Evolutionary conservation across 228 moss, liverwort and hornwort species (phyloP), one percentile per base, ranked within the genome.

Genomic region (Sphagnum magellanicum): DNA sequence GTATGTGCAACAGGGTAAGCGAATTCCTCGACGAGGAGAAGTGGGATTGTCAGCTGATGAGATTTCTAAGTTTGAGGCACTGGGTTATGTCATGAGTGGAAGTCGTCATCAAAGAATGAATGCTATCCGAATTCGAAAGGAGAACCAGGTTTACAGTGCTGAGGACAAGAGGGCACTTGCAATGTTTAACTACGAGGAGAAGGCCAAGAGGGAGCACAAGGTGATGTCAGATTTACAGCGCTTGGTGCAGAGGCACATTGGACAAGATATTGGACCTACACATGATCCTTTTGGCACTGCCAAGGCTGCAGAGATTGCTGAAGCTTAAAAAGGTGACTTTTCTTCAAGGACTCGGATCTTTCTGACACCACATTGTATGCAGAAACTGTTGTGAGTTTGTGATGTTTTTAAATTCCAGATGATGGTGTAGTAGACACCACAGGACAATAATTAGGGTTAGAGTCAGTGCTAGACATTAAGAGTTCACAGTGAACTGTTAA

Each of bases 21-120:
- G 85, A 74, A 85, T 85, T 68, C 85, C 85, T 55, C 77, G 81
- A 50, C 75, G 85, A 79, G 85, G 85, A 85, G 85, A 85, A 60
- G 85, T 85, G 71, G 85, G 85, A 64, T 64, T 85, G n/a, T 85
- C 85, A 13, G 85, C 85, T 4, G 85, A 85, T 72, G 85, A 85
- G 71, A 85, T 85, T 47, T 85, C 85, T 46, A 85, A 85, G 72
- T 85, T 85, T 60, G 85, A 85, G 63, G 81, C 76, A 51, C 67
- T 85, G 46, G 85, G 85, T 6, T 85, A 85, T 51, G 85, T 85
- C 7, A 85, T 85, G 81, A 85, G 85, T 52, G 85, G 85, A 59
- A 81, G 78, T 49, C 67, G 85, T 62, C 85, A 85, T 73, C 85
- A 85, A 55, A 7, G 75, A 12, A 85, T 85, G 85, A 85, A 85